These are phyloP conservation scores for Yamadazyma diddensiae DNA, from an alignment of 1,139 yeast genomes.

Conservation along the genomic window DNA sequence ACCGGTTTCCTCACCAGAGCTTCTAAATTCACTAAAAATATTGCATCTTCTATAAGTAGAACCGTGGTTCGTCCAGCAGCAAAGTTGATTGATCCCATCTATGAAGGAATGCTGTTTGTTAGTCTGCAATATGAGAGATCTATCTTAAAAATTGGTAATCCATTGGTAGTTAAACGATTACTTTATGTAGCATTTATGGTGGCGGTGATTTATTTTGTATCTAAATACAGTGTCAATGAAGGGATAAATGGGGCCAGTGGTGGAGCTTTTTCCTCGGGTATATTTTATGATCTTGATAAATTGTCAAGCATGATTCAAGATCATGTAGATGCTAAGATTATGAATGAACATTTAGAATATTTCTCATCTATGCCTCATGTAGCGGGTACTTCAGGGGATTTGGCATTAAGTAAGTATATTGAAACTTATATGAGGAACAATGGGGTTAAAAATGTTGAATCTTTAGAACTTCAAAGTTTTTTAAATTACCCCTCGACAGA, in stretches of 20 bases:
- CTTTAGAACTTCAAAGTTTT: slow-evolving; percentile 50
- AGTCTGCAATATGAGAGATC: slow-evolving; percentile 51
- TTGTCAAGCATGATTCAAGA: slow-evolving; percentile 48
- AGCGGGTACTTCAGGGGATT: slow-evolving; percentile 86
- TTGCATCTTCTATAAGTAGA: slow-evolving; percentile 39
- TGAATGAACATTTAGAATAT: slow-evolving; percentile 73
- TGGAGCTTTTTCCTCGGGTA: slow-evolving; percentile 52
- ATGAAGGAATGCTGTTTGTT: slow-evolving; percentile 50
- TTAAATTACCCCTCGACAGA: slow-evolving; percentile 50
- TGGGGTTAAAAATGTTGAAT: slow-evolving; percentile 52
- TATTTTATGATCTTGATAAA: slow-evolving; percentile 58
- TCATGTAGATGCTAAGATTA: slow-evolving; percentile 51
- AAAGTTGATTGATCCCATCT: slow-evolving; percentile 64
- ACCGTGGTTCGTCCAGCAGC: slow-evolving; percentile 53
- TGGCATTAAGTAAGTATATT: slow-evolving; percentile 64
- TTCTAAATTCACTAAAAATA: slow-evolving; percentile 27
- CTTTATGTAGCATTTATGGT: slow-evolving; percentile 68
- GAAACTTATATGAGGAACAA: slow-evolving; percentile 54
- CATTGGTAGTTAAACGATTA: slow-evolving; percentile 75
- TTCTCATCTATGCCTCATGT: slow-evolving; percentile 81
- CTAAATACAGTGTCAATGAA: slow-evolving; percentile 53
- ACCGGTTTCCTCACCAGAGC: slow-evolving; percentile 29
- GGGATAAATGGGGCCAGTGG: slow-evolving; percentile 41
- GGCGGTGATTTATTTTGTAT: slow-evolving; percentile 51
- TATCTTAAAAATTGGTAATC: slow-evolving; percentile 73